These are phyloP conservation scores for Quercus robur DNA, from an alignment of 306 rosid species.

Conservation along the genomic window DNA sequence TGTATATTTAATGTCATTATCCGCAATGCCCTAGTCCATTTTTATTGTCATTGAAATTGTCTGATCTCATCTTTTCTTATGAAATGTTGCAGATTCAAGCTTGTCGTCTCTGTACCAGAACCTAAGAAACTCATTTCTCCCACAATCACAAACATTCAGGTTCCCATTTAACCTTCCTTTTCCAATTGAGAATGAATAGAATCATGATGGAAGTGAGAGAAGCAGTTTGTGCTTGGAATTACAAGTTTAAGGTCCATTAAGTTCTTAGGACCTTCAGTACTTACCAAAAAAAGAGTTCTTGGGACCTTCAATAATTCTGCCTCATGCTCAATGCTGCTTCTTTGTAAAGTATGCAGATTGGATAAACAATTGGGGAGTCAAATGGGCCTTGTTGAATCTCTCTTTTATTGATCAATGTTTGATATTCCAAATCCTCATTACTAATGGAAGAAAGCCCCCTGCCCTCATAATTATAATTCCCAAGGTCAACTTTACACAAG, in stretches of 20 bases:
- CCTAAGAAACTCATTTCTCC: constrained; percentile 88
- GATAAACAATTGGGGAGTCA: too few relatives aligned
- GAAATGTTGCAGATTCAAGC: constrained; percentile 73
- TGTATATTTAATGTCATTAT: neutral
- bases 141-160: constrained; percentile 91
- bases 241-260: neutral
- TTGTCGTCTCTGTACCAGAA: constrained; percentile 87
- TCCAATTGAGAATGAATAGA: neutral
- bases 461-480: too few relatives aligned
- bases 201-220: neutral
- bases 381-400: too few relatives aligned
- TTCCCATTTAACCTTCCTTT: constrained; percentile 15
- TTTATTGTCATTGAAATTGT: neutral
- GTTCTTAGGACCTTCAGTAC: neutral
- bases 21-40: constrained; percentile 1
- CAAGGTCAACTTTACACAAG: too few relatives aligned
- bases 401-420: too few relatives aligned
- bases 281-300: too few relatives aligned
- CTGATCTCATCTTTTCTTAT: constrained; percentile 14
- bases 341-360: neutral
- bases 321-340: neutral
- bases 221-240: neutral
- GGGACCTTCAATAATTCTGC: neutral
- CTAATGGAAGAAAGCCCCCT: too few relatives aligned
- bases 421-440: too few relatives aligned